Base-by-base conservation (phyloP, 257 asterid genomes). In the Lithospermum erythrorhizon region DNA sequence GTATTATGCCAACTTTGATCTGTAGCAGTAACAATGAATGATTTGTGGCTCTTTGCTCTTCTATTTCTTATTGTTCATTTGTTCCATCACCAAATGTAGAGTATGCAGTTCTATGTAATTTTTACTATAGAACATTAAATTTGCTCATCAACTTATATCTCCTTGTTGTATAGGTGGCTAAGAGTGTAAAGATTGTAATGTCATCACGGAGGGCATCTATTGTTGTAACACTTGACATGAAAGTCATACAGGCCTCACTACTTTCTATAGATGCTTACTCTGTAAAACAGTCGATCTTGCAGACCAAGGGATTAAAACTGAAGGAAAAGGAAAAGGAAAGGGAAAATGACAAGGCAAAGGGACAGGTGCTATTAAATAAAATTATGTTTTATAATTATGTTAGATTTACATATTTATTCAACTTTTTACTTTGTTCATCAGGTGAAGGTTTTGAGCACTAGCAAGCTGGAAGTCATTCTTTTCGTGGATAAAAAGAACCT, bases 241-340 rank as follows among this genome's bases (percentile, higher is more conserved):
- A 72, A 73, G 73, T 68, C 51, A 82, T 90, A 64, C 77, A 74
- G 61, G 87, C 75, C 20, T 81, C 95, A 63, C 82, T 77, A 17
- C 88, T 91, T 37, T 57, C 70, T 57, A 58, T 88, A 58, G 85
- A 88, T 75, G 93, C 89, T 21, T 57, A 73, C 70, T 75, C 68
- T 47, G 95, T 91, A 19, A 88, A 84, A 76, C 78, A 81, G 37
- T 79, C 98, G 53, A 83, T 91, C 71, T 76, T 87, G 29, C 80
- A 45, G 67, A 86, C 91, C 14, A 73, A 72, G 62, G 79, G 45
- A 76, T 68, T 83, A 64, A 91, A 88, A 73, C 78, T 82, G 75
- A 86, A 82, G 75, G 94, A 83, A 53, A 78, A 25, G 29, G 29
- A n/a, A n/a, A n/a, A n/a, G n/a, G n/a, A n/a, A n/a, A n/a, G n/a